Conservation (phyloP, 495 filamentous ascomycete genomes). For the Bathelium albidoporum region DNA sequence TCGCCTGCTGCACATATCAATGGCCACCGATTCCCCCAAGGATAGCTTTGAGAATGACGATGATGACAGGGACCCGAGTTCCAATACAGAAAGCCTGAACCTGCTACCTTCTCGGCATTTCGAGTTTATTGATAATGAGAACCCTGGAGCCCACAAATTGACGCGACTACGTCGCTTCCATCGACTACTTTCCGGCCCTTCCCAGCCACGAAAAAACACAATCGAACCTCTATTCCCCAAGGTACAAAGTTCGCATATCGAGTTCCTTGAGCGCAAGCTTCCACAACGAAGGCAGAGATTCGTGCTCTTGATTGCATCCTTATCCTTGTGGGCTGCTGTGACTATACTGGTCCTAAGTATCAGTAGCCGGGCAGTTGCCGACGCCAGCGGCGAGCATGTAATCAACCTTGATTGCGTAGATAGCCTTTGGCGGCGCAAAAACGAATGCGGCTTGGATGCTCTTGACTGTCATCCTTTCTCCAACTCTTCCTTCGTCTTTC, state of each 20-base stretch:
- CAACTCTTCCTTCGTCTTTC: slow-evolving; percentile 57
- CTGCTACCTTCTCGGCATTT: not conserved
- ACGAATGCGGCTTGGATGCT: slow-evolving; percentile 63
- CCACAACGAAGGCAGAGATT: not conserved
- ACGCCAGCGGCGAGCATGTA: not conserved
- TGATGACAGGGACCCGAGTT: not conserved
- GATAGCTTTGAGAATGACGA: not conserved
- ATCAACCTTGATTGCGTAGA: not conserved
- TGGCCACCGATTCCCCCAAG: not conserved
- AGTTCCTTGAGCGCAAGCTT: not conserved
- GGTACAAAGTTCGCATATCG: not conserved
- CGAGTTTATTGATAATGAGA: not conserved
- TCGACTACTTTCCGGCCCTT: not conserved
- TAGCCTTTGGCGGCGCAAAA: not conserved
- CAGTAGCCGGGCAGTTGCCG: not conserved
- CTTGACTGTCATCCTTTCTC: slow-evolving; percentile 73
- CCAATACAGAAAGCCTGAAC: not conserved
- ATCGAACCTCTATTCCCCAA: not conserved
- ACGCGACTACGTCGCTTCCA: not conserved
- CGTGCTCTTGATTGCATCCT: not conserved
- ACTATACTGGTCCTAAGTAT: not conserved
- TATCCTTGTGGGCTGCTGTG: not conserved
- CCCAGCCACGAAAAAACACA: not conserved
- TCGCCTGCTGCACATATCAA: not conserved
- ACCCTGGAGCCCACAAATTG: not conserved